These are phyloP conservation scores for Micractinium conductrix DNA, from an alignment of 139 green algal species.

Conservation along the genomic window DNA sequence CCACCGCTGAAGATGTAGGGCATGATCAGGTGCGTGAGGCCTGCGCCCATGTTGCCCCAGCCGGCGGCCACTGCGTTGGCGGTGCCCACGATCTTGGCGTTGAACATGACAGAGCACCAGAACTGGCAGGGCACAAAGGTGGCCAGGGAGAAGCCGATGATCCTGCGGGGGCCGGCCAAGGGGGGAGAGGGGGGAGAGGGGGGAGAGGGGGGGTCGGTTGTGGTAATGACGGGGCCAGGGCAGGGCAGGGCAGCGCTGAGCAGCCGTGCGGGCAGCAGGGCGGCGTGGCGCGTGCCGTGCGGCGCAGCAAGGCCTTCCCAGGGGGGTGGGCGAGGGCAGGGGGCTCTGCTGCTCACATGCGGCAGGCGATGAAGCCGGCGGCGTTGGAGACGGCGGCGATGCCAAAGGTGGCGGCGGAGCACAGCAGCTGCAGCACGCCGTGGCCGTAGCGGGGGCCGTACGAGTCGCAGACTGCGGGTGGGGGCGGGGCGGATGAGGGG, in stretches of 20 bases:
- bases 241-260: too few relatives aligned
- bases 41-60: constrained; percentile 92
- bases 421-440: constrained; percentile 41
- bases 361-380: constrained; percentile 73
- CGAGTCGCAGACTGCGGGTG: constrained; percentile 81
- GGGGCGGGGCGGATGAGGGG: too few relatives aligned
- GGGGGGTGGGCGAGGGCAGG: not conserved
- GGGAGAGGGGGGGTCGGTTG: not conserved
- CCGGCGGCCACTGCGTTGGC: constrained; percentile 88
- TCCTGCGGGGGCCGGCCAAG: constrained; percentile 68
- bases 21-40: constrained; percentile 94
- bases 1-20: constrained; percentile 76
- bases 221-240: too few relatives aligned
- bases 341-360: constrained; percentile 39
- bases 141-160: constrained; percentile 75
- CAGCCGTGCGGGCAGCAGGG: too few relatives aligned
- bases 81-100: constrained; percentile 85
- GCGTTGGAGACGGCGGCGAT: constrained; percentile 58
- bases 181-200: not conserved
- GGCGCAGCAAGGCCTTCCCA: not conserved
- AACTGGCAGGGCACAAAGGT: constrained; percentile 94
- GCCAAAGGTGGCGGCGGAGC: constrained; percentile 42
- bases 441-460: constrained; percentile 81
- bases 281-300: too few relatives aligned
- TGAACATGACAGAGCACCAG: constrained; percentile 93